phyloP scores from a whole-genome alignment of 306 rosid species.

The Sesbania bispinosa region DNA sequence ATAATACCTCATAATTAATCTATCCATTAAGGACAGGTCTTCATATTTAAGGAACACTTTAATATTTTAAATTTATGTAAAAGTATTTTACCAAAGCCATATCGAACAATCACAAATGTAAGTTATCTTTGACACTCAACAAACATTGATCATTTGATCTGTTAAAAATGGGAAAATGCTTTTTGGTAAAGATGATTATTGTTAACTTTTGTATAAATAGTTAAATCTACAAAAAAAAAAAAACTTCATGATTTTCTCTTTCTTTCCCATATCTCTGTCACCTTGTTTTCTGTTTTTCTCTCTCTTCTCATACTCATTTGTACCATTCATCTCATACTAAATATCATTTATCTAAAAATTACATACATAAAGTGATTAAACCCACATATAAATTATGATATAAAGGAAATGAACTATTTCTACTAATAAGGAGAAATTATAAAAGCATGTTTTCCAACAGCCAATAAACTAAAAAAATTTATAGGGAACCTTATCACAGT shows the following conservation, averaged over 20 bases:
- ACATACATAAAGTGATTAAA: not conserved
- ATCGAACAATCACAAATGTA: not conserved
- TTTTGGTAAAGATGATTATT: no score
- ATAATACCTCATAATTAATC: not conserved
- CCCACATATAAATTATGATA: not conserved
- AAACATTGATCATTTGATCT: not conserved
- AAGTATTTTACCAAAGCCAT: not conserved
- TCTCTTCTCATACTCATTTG: no score
- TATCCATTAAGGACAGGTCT: not conserved
- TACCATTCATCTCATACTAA: no score
- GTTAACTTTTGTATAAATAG: no score
- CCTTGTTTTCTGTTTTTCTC: no score
- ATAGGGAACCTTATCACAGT: not conserved
- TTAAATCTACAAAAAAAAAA: no score
- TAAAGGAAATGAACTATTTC: not conserved
- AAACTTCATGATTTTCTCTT: no score
- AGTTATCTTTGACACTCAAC: not conserved
- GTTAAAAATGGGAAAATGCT: no score
- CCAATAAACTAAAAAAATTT: not conserved
- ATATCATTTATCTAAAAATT: no score
- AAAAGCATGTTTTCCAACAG: not conserved
- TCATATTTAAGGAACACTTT: not conserved
- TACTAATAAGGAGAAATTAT: not conserved
- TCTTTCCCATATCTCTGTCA: no score
- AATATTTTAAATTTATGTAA: not conserved